These are phyloP conservation scores for Crithidia acanthocephali DNA, from an alignment of 208 protist species.

Conservation along the genomic window DNA sequence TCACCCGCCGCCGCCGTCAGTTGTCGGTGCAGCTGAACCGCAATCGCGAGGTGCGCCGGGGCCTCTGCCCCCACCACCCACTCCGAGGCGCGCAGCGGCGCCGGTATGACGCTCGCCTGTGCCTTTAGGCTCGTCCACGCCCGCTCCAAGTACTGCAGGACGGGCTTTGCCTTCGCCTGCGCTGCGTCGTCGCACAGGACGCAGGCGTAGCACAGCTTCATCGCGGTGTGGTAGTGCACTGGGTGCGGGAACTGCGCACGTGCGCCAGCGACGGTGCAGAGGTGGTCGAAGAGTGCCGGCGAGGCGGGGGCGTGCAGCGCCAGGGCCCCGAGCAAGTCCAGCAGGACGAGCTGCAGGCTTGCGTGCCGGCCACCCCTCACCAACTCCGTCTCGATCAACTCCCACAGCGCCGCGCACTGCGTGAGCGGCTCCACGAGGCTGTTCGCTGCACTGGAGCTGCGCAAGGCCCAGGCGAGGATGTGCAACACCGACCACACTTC, in stretches of 20 bases:
- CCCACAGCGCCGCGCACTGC: constrained; percentile 28
- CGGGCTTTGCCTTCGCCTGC: neutral
- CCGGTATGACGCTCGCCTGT: constrained; percentile 7
- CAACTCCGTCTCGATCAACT: constrained; percentile 18
- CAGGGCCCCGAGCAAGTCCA: constrained; percentile 31
- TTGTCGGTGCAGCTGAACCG: constrained; percentile 15
- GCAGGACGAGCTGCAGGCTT: constrained; percentile 26
- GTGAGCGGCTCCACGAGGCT: constrained; percentile 15
- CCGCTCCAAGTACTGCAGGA: constrained; percentile 4
- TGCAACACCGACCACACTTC: constrained; percentile 34
- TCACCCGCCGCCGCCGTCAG: neutral
- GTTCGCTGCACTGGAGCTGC: constrained; percentile 16
- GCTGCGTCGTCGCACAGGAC: constrained; percentile 15
- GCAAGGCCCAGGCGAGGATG: constrained; percentile 31
- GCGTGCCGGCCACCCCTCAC: constrained; percentile 10
- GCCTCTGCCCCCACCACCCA: constrained; percentile 20
- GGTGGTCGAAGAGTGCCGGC: constrained; percentile 11
- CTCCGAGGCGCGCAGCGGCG: constrained; percentile 15
- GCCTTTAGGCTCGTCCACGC: constrained; percentile 21
- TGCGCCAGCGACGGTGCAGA: constrained; percentile 12
- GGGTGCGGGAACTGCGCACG: constrained; percentile 25
- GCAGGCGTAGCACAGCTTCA: constrained; percentile 30
- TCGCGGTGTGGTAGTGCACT: constrained; percentile 31
- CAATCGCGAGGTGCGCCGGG: constrained; percentile 1
- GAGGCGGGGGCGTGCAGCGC: constrained; percentile 26